Conservation (phyloP, 352 stramenopile species). For the Globisporangium barbulae region DNA sequence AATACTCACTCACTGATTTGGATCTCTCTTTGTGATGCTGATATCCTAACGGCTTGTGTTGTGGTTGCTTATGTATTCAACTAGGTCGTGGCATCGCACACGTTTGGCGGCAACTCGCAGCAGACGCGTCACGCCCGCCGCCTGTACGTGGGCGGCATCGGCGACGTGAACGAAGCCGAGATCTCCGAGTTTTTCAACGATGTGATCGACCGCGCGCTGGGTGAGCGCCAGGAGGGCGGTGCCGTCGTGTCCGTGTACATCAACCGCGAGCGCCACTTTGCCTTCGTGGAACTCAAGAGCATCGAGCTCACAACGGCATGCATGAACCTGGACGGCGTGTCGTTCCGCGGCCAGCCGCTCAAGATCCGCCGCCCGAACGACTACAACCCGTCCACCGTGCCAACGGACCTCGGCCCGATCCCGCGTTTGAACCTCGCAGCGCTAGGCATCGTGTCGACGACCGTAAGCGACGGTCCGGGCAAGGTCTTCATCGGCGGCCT, state of each 20-base stretch:
- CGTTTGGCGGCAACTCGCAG: slow-evolving; percentile 56
- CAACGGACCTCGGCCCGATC: slow-evolving; percentile 82
- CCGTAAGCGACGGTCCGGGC: slow-evolving; percentile 95
- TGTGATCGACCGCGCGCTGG: slow-evolving; percentile 85
- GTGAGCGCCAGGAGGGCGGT: slow-evolving; percentile 68
- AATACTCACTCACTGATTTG: background rate
- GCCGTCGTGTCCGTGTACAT: slow-evolving; percentile 92
- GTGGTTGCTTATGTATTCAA: slow-evolving; percentile 5
- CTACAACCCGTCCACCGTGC: slow-evolving; percentile 93
- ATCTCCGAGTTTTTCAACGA: slow-evolving; percentile 92
- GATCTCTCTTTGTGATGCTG: background rate
- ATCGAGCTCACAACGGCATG: slow-evolving; percentile 96
- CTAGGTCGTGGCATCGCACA: background rate
- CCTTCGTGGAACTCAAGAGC: slow-evolving; percentile 96
- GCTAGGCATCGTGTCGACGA: slow-evolving; percentile 94
- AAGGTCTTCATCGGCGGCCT: slow-evolving; percentile 98
- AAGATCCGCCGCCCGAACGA: slow-evolving; percentile 97
- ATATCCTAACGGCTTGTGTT: slow-evolving; percentile 27
- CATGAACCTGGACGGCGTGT: slow-evolving; percentile 95
- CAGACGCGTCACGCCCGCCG: slow-evolving; percentile 94
- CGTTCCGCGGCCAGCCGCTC: slow-evolving; percentile 92
- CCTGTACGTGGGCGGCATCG: slow-evolving; percentile 96
- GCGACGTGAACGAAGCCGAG: slow-evolving; percentile 80
- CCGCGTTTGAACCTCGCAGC: slow-evolving; percentile 87
- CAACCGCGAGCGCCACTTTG: slow-evolving; percentile 95